phyloP scores from a whole-genome alignment of 129 eudicot genomes.

The Lonicera japonica region DNA sequence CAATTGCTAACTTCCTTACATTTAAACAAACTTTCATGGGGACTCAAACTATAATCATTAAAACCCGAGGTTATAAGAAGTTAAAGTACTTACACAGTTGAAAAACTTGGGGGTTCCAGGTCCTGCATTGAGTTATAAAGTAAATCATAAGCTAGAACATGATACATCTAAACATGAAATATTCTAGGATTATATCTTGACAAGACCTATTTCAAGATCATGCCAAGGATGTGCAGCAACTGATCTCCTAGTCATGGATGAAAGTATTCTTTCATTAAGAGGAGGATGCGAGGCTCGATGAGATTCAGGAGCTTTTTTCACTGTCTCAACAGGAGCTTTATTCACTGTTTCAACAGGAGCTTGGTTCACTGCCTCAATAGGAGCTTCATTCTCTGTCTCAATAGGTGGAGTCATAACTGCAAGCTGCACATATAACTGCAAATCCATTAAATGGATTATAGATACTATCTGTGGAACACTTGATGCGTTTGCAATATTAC shows the following conservation, averaged over 20 bases:
- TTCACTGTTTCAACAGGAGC: not conserved
- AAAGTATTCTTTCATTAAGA: slow-evolving; percentile 54
- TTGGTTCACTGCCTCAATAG: not conserved
- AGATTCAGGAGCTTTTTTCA: slow-evolving; percentile 9
- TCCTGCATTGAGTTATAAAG: slow-evolving; percentile 26
- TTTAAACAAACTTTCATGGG: not conserved
- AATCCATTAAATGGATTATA: not conserved
- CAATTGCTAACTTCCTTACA: no score
- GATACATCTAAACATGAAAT: not conserved
- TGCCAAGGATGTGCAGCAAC: slow-evolving; percentile 86
- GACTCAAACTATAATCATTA: not conserved
- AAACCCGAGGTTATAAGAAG: not conserved
- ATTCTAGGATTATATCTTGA: not conserved
- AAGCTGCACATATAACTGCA: not conserved
- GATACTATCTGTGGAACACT: no score
- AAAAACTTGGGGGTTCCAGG: slow-evolving; percentile 56
- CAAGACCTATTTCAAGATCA: slow-evolving; percentile 72
- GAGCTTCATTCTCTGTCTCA: not conserved
- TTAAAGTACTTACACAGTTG: slow-evolving; percentile 50
- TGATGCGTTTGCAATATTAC: no score
- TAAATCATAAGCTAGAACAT: no score
- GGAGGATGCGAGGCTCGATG: slow-evolving; percentile 19
- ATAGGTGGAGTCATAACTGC: slow-evolving; percentile 29
- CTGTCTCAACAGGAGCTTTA: slow-evolving; percentile 13
- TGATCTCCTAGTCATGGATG: slow-evolving; percentile 47